Base-by-base conservation (phyloP, 2,329 filamentous ascomycete genomes). In the Fusarium sp. region DNA sequence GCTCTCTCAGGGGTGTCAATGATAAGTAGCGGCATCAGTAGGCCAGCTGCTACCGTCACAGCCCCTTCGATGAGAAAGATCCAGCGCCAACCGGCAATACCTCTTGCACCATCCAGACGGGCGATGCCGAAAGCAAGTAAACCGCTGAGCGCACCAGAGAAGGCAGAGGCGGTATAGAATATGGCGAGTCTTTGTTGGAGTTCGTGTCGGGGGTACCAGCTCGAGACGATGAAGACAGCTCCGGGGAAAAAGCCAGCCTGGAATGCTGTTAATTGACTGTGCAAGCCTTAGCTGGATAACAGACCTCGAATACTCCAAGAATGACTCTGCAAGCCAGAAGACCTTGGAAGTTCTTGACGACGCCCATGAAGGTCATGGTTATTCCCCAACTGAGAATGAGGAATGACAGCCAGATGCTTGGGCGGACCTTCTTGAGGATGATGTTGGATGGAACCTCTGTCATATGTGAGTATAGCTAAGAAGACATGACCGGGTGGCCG, bases 1-100 rank as follows among this genome's bases (percentile, higher is more conserved):
- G 72, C 67, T 4, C 57, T 52, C 26, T 71, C 74, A 0, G 81
- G 82, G 4, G 75, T 79, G 67, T 83, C 79, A 10, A 79, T 83
- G 33, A 83, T 79, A 62, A 85, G 77, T 65, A 81, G 81, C 6
- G 71, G 59, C 57, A 64, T 64, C 8, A 77, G 54, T 0, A 75
- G 40, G 4, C 75, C 78, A 10, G 81, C 65, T n/a, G 75, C 52
- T 0, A 82, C 74, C 6, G 82, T 82, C 6, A 79, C 52, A 0
- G 81, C 67, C 3, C 85, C 85, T 65, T 87, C 84, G 1, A 87
- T 77, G 41, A 87, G 82, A 60, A 87, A 87, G 44, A 86, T 85
- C 84, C 84, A 86, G 42, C 81, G 78, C 83, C 83, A 85, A 12
- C 83, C 82, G 0, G 71, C 73, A 2, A 81, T 71, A 0, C 80